Conservation (phyloP, 2,329 filamentous ascomycete genomes). For the Fusarium nanum region DNA sequence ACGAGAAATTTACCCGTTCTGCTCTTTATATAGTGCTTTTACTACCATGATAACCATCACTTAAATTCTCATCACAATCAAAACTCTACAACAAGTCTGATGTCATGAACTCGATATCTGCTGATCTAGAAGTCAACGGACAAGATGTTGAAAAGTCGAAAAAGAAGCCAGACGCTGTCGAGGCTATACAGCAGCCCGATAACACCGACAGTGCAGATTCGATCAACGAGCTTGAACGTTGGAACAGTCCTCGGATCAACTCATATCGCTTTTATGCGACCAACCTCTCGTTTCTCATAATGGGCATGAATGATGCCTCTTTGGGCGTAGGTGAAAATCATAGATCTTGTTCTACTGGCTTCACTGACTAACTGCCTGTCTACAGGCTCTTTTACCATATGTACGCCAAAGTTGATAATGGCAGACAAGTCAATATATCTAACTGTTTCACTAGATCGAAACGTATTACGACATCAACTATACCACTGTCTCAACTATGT, state of each 20-base stretch:
- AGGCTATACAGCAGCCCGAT: conserved; percentile 11
- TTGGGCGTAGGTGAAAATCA: conserved; percentile 64
- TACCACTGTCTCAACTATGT: conserved; percentile 72
- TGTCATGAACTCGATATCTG: not conserved
- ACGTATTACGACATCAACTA: conserved; percentile 71
- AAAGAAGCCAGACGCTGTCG: conserved; percentile 12
- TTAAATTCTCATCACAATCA: not conserved
- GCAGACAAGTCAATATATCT: not conserved
- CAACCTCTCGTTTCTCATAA: conserved; percentile 71
- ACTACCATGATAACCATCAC: not conserved
- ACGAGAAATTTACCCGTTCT: conserved; percentile 22
- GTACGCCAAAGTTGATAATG: conserved; percentile 46
- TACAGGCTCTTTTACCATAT: conserved; percentile 61
- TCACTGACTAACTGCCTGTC: conserved; percentile 20
- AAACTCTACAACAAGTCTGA: not conserved
- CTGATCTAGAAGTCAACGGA: not conserved
- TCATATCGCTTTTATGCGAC: conserved; percentile 68
- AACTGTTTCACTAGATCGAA: conserved; percentile 42
- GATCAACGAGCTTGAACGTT: conserved; percentile 58
- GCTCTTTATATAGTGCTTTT: not conserved
- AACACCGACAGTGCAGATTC: conserved; percentile 18
- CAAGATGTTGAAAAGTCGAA: conserved; percentile 16
- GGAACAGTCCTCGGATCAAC: conserved; percentile 72
- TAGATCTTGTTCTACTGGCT: not conserved
- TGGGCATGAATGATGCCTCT: conserved; percentile 76